Evolutionary conservation across 805 yeast genomes (phyloP), one percentile per base, ranked within the genome.

Genomic region (Grigorovia yakushimaensis): DNA sequence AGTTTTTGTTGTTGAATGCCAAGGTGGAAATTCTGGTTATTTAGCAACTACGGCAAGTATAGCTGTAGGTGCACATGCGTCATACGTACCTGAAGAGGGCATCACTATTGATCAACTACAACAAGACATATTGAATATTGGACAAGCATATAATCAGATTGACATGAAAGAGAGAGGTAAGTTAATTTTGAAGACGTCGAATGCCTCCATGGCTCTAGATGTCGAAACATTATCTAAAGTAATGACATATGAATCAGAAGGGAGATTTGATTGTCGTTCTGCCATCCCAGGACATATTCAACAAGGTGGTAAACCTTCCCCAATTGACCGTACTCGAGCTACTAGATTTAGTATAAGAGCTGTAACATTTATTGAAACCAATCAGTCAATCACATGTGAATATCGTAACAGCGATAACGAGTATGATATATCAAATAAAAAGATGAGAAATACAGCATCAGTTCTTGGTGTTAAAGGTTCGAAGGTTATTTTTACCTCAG

Each of bases 211-310:
- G 50, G 86, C 84, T 15, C 73, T 81, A 52, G 67, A 80, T 10
- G 77, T 88, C 1, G 78, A 81, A 45, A 73, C 79, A 22, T 72
- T 85, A 57, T 83, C 89, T 18, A 78, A 81, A 38, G 81, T 85
- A 46, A 71, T 72, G 48, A 74, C 82, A 50, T 73, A 75, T 49
- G 82, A 78, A 53, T 79, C 79, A 20, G 67, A 73, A 20, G 82
- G 83, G 33, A 73, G 77, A 56, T 85, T 82, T 54, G 91, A 84
- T 57, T 79, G 87, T 17, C 80, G 81, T 63, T 78, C 89, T 5
- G 93, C 93, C 11, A 73, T 82, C 46, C 94, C 94, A n/a, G 93
- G 94, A 18, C 94, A 85, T 61, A 89, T 84, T 35, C 93, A 85
- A 67, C 94, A 85, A 63, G 94, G 94, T 60, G 81, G 81, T 45